Base-by-base conservation (phyloP, 371 early-diverging fungal genomes). In the Mortierella polycephala region DNA sequence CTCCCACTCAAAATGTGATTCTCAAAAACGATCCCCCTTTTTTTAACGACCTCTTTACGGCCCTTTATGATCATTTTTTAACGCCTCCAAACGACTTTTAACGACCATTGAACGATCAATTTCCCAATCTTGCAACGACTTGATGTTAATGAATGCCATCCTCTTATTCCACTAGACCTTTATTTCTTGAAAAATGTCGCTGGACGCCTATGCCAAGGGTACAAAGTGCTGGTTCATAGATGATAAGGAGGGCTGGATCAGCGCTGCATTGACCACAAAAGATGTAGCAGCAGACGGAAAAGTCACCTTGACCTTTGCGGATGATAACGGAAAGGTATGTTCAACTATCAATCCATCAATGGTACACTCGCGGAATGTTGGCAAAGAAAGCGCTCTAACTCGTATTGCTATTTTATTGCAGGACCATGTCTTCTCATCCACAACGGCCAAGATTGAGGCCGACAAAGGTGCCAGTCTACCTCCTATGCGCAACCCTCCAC, bases 201-300 rank as follows among this genome's bases (percentile, higher is more conserved):
- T 92, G 68, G 88, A 90, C 16, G 82, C 88, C 9, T 92, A 89
- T 81, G 85, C 85, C 47, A 86, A 89, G 65, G 95, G 93, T 45
- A 91, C 90, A 65, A 86, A 87, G 75, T 96, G 95, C 52, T 98
- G 96, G 96, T 94, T 97, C 80, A 87, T 87, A 68, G 95, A 98
- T 75, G 91, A 89, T 11, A 85, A 91, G 40, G 94, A 95, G 66
- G 96, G 94, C 60, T 97, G 96, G 95, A 85, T 94, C 53, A 90
- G 90, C 44, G 96, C 91, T 47, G 82, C 88, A 13, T 80, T 94
- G 49, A 69, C 82, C 42, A 74, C 86, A 18, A 90, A 89, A 57
- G 85, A 87, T 41, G 84, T 91, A 39, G 82, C 85, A 18, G 87
- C 82, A 52, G 82, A 85, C 61, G 83, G 85, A 64, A 72, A 82